Conservation (phyloP, 768 basidiomycete species). For the Boletus sp. region DNA sequence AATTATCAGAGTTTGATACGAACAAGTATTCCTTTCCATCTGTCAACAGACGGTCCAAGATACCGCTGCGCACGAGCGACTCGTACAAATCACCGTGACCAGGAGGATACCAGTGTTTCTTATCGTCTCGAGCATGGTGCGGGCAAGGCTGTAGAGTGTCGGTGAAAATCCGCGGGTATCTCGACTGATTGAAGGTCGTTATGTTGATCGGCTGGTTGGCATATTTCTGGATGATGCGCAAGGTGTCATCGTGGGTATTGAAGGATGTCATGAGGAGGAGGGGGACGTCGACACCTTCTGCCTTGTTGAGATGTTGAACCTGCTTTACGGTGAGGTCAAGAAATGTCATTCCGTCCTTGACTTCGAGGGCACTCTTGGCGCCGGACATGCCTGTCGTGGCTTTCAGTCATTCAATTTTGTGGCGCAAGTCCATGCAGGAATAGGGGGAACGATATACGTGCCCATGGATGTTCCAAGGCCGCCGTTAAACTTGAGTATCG, state of each 20-base stretch:
- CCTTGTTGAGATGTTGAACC: constrained; percentile 92
- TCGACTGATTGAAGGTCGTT: constrained; percentile 89
- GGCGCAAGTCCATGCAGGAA: neutral
- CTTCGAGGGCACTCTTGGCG: constrained; percentile 92
- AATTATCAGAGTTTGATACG: constrained; percentile 95
- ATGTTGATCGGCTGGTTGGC: constrained; percentile 92
- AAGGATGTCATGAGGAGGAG: constrained; percentile 99
- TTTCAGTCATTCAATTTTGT: neutral
- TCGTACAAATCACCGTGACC: constrained; percentile 98
- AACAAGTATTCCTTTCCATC: constrained; percentile 98
- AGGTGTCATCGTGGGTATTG: constrained; percentile 96
- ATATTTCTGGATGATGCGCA: constrained; percentile 96
- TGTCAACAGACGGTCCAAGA: constrained; percentile 82
- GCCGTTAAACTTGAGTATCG: constrained; percentile 93
- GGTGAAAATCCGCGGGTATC: constrained; percentile 90
- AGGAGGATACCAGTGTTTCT: constrained; percentile 94
- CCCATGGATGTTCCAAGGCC: constrained; percentile 91
- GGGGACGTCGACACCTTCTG: constrained; percentile 83
- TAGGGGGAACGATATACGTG: constrained; percentile 28
- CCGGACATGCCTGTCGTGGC: constrained; percentile 62
- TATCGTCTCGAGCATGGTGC: constrained; percentile 73
- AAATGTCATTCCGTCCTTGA: constrained; percentile 98
- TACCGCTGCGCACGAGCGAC: constrained; percentile 84
- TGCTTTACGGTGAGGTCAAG: constrained; percentile 91
- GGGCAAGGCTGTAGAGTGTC: constrained; percentile 86